Conservation (phyloP, 2,329 filamentous ascomycete genomes). For the Sporothrix protearum region DNA sequence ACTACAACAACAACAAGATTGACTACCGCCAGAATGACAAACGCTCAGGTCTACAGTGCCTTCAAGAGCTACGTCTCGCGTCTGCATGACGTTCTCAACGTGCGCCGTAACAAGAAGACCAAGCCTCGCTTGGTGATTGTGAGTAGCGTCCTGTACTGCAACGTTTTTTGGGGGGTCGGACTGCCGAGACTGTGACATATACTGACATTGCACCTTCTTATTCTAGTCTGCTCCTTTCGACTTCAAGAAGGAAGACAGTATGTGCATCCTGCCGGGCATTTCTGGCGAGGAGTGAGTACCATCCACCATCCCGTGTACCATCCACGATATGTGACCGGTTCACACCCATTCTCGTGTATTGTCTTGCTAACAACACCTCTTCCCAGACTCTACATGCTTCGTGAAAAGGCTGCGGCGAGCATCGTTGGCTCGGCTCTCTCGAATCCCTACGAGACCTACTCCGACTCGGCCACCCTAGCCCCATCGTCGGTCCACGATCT, state of each 20-base stretch:
- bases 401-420: slow-evolving; percentile 29
- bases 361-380: neutral
- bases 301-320: neutral
- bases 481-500: slow-evolving; percentile 22
- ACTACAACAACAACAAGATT: neutral
- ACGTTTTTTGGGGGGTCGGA: no score
- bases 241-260: slow-evolving; percentile 52
- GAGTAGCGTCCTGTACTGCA: slow-evolving; percentile 28
- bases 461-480: slow-evolving; percentile 19
- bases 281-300: slow-evolving; percentile 55
- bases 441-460: slow-evolving; percentile 22
- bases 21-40: neutral
- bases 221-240: slow-evolving; percentile 56
- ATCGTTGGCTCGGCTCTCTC: slow-evolving; percentile 25
- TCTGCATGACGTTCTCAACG: slow-evolving; percentile 43
- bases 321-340: neutral
- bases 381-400: slow-evolving; percentile 25
- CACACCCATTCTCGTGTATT: neutral
- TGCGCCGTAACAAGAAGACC: slow-evolving; percentile 43
- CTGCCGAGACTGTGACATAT: neutral
- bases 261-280: slow-evolving; percentile 47
- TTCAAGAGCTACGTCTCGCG: slow-evolving; percentile 45
- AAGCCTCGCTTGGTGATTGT: slow-evolving; percentile 48
- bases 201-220: neutral
- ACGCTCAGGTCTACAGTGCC: slow-evolving; percentile 34